Conservation (phyloP, 495 filamentous ascomycete genomes). For the Aspergillus leporis region DNA sequence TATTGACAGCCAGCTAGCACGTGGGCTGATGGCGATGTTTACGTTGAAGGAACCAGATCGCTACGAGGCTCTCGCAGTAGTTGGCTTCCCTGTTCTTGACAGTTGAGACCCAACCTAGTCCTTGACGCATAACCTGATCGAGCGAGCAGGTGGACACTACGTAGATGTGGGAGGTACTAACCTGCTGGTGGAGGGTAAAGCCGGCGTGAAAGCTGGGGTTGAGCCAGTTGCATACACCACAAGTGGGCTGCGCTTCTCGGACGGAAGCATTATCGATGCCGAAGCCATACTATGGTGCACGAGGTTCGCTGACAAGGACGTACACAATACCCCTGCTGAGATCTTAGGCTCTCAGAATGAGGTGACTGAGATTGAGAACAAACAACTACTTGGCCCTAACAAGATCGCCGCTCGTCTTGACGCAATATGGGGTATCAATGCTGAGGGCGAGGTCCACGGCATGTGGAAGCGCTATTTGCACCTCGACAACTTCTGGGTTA, state of each 20-base stretch:
- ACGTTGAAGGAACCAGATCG: slow-evolving; percentile 21
- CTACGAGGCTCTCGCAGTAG: slow-evolving; percentile 17
- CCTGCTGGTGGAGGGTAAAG: slow-evolving; percentile 30
- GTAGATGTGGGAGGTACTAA: slow-evolving; percentile 40
- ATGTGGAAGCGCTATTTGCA: slow-evolving; percentile 35
- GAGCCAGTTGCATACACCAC: slow-evolving; percentile 29
- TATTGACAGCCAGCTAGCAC: slow-evolving; percentile 20
- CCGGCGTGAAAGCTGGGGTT: slow-evolving; percentile 29
- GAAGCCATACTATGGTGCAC: slow-evolving; percentile 43
- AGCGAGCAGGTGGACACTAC: slow-evolving; percentile 40
- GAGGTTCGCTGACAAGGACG: slow-evolving; percentile 31
- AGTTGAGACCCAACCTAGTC: slow-evolving; percentile 15
- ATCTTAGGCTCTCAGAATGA: slow-evolving; percentile 25
- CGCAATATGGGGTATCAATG: slow-evolving; percentile 38
- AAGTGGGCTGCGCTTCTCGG: slow-evolving; percentile 34
- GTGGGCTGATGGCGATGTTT: slow-evolving; percentile 14
- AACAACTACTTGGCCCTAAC: slow-evolving; percentile 9
- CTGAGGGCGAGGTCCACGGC: slow-evolving; percentile 39
- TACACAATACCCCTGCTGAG: slow-evolving; percentile 21
- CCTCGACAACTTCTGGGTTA: slow-evolving; percentile 38
- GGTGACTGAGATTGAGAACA: not conserved
- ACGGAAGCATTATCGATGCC: slow-evolving; percentile 33
- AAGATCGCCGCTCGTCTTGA: slow-evolving; percentile 36
- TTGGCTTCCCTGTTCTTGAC: slow-evolving; percentile 26
- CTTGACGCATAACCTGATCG: slow-evolving; percentile 26